phyloP scores from a whole-genome alignment of 2,329 filamentous ascomycete genomes.

The Aspergillus sergii region DNA sequence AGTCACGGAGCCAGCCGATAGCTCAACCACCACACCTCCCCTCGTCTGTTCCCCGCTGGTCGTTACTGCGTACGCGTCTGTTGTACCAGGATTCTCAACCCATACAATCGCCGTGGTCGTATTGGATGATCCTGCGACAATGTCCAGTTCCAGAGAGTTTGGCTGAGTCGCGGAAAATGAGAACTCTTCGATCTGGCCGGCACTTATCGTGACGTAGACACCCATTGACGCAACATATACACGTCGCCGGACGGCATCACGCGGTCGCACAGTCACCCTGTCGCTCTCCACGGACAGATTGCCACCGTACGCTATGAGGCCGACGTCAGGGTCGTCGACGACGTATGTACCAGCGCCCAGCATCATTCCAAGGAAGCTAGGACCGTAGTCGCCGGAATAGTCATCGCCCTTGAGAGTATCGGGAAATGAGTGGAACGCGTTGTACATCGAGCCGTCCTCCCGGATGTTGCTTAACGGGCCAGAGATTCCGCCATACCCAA shows the following conservation, averaged over 20 bases:
- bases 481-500: slow-evolving; percentile 57
- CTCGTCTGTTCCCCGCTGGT: background rate
- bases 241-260: slow-evolving; percentile 21
- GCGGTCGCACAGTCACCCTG: slow-evolving; percentile 17
- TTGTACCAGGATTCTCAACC: slow-evolving; percentile 19
- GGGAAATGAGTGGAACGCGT: slow-evolving; percentile 61
- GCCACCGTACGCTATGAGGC: background rate
- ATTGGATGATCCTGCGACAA: slow-evolving; percentile 12
- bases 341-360: slow-evolving; percentile 45
- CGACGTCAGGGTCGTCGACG: background rate
- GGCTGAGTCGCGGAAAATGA: slow-evolving; percentile 7
- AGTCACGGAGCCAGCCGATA: background rate
- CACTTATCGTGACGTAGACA: slow-evolving; percentile 20
- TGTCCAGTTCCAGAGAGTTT: background rate
- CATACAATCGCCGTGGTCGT: slow-evolving; percentile 10
- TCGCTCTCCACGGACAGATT: slow-evolving; percentile 2
- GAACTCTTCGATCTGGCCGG: slow-evolving; percentile 17
- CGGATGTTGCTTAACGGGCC: slow-evolving; percentile 61
- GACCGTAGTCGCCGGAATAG: slow-evolving; percentile 61
- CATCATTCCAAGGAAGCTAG: slow-evolving; percentile 55
- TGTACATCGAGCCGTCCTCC: slow-evolving; percentile 56
- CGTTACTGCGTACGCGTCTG: slow-evolving; percentile 6
- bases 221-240: slow-evolving; percentile 21
- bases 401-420: slow-evolving; percentile 60
- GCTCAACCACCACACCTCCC: background rate